Evolutionary conservation across 345 rosid genomes (phyloP).

Genomic region (Barbarea vulgaris): DNA sequence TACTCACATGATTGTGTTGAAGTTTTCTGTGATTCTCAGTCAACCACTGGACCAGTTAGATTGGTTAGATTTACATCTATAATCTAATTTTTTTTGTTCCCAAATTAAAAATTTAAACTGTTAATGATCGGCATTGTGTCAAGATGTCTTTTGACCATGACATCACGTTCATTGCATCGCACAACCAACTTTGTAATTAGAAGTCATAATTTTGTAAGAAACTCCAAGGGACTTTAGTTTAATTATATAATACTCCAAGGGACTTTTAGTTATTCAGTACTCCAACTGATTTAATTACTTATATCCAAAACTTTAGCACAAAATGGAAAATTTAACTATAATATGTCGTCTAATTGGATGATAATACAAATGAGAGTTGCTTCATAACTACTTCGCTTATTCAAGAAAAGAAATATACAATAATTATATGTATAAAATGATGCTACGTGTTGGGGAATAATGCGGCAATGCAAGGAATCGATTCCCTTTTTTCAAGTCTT

Average conservation of each 20-base stretch:
- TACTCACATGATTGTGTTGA: too few relatives aligned
- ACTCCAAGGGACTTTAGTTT: not conserved
- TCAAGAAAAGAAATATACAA: not conserved
- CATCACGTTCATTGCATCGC: not conserved
- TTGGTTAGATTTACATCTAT: too few relatives aligned
- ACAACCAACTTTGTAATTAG: not conserved
- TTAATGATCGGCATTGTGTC: not conserved
- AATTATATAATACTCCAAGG: not conserved
- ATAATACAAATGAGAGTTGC: not conserved
- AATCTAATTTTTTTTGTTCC: not conserved
- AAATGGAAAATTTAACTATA: not conserved
- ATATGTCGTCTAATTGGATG: not conserved
- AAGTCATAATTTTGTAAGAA: not conserved
- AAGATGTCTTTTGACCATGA: not conserved
- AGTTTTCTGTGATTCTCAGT: too few relatives aligned
- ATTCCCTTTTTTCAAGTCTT: not conserved
- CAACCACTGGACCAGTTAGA: too few relatives aligned
- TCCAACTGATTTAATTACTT: not conserved
- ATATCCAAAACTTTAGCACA: not conserved
- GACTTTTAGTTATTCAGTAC: not conserved
- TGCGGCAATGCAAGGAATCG: not conserved
- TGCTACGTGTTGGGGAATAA: not conserved
- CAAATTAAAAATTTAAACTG: not conserved
- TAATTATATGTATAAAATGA: too few relatives aligned
- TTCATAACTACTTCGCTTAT: not conserved